Evolutionary conservation across 2,329 filamentous ascomycete genomes (phyloP).

Genomic region (Zymoseptoria passerinii): DNA sequence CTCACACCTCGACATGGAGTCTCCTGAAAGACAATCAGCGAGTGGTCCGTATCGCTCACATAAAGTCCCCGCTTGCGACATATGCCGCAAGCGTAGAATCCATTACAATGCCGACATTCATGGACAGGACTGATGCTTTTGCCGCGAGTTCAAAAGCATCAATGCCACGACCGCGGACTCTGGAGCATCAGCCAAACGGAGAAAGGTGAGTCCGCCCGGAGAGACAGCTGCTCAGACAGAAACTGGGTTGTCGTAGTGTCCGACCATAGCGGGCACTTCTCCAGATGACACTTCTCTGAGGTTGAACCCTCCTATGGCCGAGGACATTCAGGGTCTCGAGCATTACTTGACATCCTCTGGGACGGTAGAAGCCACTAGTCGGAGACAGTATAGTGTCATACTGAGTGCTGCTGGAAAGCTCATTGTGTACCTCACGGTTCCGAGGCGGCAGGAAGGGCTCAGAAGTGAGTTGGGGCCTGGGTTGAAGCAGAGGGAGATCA

Average conservation of each 20-base stretch:
- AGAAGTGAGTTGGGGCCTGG: conserved; percentile 28
- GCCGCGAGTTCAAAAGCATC: conserved; percentile 27
- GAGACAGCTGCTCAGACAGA: not conserved
- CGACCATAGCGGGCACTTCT: conserved; percentile 19
- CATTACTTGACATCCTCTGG: conserved; percentile 31
- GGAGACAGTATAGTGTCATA: conserved; percentile 43
- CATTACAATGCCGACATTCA: conserved; percentile 35
- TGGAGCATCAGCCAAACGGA: conserved; percentile 5
- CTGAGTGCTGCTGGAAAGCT: conserved; percentile 37
- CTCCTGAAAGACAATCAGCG: not conserved
- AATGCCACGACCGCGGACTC: not conserved
- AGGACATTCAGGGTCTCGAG: conserved; percentile 35
- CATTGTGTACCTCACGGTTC: conserved; percentile 40
- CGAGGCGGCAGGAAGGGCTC: conserved; percentile 41
- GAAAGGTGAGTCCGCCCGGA: conserved; percentile 1
- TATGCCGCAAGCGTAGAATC: conserved; percentile 35
- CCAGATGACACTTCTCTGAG: conserved; percentile 32
- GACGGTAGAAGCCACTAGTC: conserved; percentile 17
- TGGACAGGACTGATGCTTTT: conserved; percentile 33
- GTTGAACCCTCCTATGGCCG: conserved; percentile 34
- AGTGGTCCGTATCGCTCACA: conserved; percentile 35
- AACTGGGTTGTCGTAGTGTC: conserved; percentile 13
- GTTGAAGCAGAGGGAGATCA: conserved; percentile 33
- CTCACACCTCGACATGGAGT: not conserved
- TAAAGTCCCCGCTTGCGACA: conserved; percentile 35